Base-by-base conservation (phyloP, 1,284 basidiomycete genomes). In the Ceratobasidium sp. region DNA sequence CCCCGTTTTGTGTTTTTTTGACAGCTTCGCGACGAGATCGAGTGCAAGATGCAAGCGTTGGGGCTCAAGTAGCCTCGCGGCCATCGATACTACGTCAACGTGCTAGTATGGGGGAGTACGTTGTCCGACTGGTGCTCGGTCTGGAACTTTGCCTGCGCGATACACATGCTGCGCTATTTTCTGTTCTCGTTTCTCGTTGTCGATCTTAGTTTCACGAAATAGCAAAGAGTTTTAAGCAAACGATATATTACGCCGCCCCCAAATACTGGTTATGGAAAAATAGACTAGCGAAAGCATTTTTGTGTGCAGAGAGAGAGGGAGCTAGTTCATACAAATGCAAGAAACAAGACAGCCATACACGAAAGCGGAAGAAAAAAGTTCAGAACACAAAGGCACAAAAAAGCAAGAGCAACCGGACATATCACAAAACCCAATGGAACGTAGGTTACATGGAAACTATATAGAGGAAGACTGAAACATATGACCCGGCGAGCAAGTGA, bases 1-100 rank as follows among this genome's bases (percentile, higher is more conserved):
- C 18, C 45, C 30, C 43, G 16, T 14, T 30, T n/a, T 60, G 32
- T 23, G 9, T 32, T 41, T 30, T 32, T 28, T 30, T 48, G 45
- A 21, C 50, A 74, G 74, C 64, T 74, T 41, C 71, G 74, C 34
- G 74, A 74, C 59, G 74, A 74, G 45, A 57, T 74, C 26, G 64
- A 74, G 26, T 18, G 53, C 57, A 74, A 74, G 62, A 72, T 30
- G 48, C 64, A 67, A 30, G n/a, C 32, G 30, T 67, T 67, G 64
- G 64, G 64, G 64, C 64, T 67, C 64, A 67, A 67, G 64, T 67
- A 67, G 50, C 55, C 55, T 55, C 23, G 48, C 30, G 64, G 64
- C n/a, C 34, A 46, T 48, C 45, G 39, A 52, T 64, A 9, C 46
- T 36, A 52, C 28, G 61, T n/a, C 61, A 36, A 28, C 9, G 55